phyloP scores from a whole-genome alignment of 2,329 filamentous ascomycete species.

The Penicillium griseofulvum region DNA sequence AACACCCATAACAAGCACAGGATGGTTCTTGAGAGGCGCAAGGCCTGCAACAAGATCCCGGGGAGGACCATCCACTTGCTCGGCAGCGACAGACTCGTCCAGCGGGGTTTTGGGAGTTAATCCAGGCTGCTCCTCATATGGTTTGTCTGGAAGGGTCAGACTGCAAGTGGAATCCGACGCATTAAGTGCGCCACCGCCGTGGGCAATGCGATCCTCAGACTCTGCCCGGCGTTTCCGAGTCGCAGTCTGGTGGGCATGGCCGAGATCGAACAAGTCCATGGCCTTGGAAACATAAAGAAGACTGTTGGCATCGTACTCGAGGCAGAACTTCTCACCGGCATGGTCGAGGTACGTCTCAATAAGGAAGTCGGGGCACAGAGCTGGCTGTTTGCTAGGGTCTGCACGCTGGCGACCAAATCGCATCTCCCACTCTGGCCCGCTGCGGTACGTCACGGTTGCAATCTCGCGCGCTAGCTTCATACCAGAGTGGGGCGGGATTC shows the following conservation, averaged over 20 bases:
- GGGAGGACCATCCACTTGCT: constrained; percentile 55
- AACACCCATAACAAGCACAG: constrained; percentile 86
- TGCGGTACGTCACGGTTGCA: constrained; percentile 94
- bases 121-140: constrained; percentile 82
- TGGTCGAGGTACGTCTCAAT: constrained; percentile 99
- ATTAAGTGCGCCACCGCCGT: constrained; percentile 37
- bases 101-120: constrained; percentile 41
- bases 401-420: constrained; percentile 85
- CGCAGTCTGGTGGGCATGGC: constrained; percentile 64
- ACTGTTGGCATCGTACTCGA: constrained; percentile 95
- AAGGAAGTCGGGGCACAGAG: constrained; percentile 93
- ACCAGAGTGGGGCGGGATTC: constrained; percentile 84
- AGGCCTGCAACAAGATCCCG: constrained; percentile 78
- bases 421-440: constrained; percentile 95
- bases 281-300: constrained; percentile 95
- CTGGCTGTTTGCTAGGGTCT: constrained; percentile 80
- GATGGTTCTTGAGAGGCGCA: constrained; percentile 67
- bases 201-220: constrained; percentile 58
- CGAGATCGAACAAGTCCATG: constrained; percentile 97
- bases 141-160: constrained; percentile 75
- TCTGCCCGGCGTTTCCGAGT: constrained; percentile 62
- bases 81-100: constrained; percentile 29
- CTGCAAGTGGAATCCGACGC: constrained; percentile 61
- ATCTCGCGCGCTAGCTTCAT: constrained; percentile 99
- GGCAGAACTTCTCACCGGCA: constrained; percentile 95